Evolutionary conservation across 2,329 filamentous ascomycete species (phyloP), one percentile per base, ranked within the genome.

Genomic region (Phaeoacremonium minimum): DNA sequence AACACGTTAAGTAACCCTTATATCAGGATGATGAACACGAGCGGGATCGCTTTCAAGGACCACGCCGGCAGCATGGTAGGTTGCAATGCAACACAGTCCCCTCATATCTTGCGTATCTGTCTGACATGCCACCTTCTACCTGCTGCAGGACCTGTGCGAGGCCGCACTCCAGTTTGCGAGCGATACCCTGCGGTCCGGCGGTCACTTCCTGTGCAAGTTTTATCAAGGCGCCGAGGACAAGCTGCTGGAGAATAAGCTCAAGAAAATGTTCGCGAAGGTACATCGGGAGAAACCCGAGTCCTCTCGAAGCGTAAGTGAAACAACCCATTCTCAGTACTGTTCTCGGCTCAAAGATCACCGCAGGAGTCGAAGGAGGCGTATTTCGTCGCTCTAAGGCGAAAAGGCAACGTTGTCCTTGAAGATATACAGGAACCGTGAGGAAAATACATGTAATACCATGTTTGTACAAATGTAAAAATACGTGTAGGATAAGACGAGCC

Each of bases 1-100:
- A 88, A 80, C 69, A 95, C 83, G 71, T 76, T 96, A 78, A 95
- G 83, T 91, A 85, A 93, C 78, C 88, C 89, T 47, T 93, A 94
- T 75, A n/a, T n/a, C n/a, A 98, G 93, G 93, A 85, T 98, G 84
- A 95, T 96, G 89, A 98, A 98, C 65, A 96, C 91, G 51, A 95
- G 86, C 66, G 93, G 93, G 38, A 85, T 87, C 53, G 64, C 65
- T 15, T 93, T 95, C 56, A 80, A 82, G 46, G 93, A 98, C 63
- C 93, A 98, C 63, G 83, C 81, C 8, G 87, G 87, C 18, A 96
- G 89, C 64, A 97, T 98, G 87, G 91, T 96, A 66, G 57, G 83
- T 13, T 13, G 18, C 15, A 4, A n/a, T 16, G n/a, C n/a, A n/a
- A n/a, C n/a, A n/a, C n/a, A n/a, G n/a, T n/a, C n/a, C 7, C 9